Evolutionary conservation across 371 early-diverging fungal species (phyloP).

Genomic region (Mortierella sp.): DNA sequence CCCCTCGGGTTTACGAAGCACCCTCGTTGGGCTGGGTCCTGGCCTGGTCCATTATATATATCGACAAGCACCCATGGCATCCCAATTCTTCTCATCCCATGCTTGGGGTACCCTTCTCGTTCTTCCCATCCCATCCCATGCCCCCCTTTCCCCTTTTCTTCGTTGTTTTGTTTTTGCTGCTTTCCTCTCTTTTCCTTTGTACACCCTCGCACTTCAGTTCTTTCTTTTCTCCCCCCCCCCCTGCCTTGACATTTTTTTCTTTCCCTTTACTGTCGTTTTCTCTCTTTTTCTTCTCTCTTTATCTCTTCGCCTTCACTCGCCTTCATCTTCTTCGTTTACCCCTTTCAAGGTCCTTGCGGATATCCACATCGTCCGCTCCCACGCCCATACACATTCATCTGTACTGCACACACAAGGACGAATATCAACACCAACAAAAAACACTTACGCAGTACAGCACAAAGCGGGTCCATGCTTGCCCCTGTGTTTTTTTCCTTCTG

Average conservation of each 20-base stretch:
- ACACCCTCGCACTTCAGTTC: background rate
- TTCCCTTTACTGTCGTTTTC: background rate
- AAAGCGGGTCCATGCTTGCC: background rate
- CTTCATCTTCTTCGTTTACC: background rate
- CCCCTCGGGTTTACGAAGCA: background rate
- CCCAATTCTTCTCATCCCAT: background rate
- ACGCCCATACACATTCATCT: background rate
- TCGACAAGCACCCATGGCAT: background rate
- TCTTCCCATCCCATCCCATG: background rate
- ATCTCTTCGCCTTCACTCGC: background rate
- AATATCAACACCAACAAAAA: background rate
- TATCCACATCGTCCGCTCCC: background rate
- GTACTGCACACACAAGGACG: background rate
- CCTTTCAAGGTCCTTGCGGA: constrained; percentile 2
- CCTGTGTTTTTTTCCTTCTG: background rate
- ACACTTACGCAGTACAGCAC: background rate
- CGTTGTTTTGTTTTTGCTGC: too few relatives aligned
- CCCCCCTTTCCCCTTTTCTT: background rate
- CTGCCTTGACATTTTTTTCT: background rate
- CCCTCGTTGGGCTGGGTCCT: background rate
- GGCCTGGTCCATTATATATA: background rate
- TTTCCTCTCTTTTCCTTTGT: background rate
- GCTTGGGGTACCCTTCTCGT: constrained; percentile 4
- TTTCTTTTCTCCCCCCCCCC: background rate
- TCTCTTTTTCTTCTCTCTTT: background rate